Evolutionary conservation across 2,329 filamentous ascomycete species (phyloP), one percentile per base, ranked within the genome.

Genomic region (Colletotrichum orchidophilum): DNA sequence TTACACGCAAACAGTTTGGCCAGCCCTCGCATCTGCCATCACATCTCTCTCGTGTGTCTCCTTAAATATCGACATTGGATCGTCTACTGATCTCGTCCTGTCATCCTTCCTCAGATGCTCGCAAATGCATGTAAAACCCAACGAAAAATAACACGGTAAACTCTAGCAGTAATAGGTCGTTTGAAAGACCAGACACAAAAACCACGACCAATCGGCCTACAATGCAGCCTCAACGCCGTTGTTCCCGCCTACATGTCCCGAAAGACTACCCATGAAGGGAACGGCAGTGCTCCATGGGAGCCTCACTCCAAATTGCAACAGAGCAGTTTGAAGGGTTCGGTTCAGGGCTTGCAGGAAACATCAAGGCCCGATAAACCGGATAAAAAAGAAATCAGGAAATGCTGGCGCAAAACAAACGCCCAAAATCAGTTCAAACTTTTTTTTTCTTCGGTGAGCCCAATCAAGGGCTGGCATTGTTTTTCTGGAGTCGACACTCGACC

Each of bases 161-260:
- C 52, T 71, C 58, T 68, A 68, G 33, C 64, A 27, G 39, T 33
- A 31, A 12, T 33, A 52, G 57, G 64, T 63, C 68, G n/a, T 12
- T 27, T n/a, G 33, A 27, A 33, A 42, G 58, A 59, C 58, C 58
- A n/a, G n/a, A n/a, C n/a, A 39, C 55, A 31, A 5, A 52, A 50
- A 46, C 29, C 42, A 53, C 33, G 21, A 68, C 65, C 42, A 49
- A 68, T 46, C 58, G 63, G 68, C 64, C 58, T 8, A 64, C 64
- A 39, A 68, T 71, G 68, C 68, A 71, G 58, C 68, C 68, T 68
- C 64, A 71, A 71, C 68, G 64, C 68, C 68, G 12, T 63, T 62
- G 18, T 53, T 46, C 53, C 68, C 50, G 26, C 27, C 53, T 13
- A 35, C n/a, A 21, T 9, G 54, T 57, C 26, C 46, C 21, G 31